phyloP scores from a whole-genome alignment of 768 basidiomycete genomes.

The Piloderma croceum region DNA sequence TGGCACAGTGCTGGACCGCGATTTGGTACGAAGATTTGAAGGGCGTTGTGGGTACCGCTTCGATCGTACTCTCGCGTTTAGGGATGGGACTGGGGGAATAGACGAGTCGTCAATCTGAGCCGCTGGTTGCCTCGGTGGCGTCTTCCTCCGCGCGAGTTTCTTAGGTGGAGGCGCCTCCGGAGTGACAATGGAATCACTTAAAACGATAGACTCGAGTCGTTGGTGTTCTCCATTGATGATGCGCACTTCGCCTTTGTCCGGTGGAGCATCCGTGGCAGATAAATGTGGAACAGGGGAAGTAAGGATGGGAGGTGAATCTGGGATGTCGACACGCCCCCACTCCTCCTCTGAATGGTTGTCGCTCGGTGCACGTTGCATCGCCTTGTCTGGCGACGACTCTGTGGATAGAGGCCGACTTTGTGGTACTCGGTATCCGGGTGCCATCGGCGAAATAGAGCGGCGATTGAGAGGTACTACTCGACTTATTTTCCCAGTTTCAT shows the following conservation, averaged over 20 bases:
- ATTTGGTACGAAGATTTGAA: constrained; percentile 37
- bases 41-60: constrained; percentile 46
- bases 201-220: constrained; percentile 27
- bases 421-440: constrained; percentile 41
- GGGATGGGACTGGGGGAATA: constrained; percentile 43
- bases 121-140: constrained; percentile 26
- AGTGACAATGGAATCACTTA: constrained; percentile 19
- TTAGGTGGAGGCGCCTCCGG: constrained; percentile 21
- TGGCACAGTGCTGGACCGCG: constrained; percentile 13
- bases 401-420: constrained; percentile 35
- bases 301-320: constrained; percentile 36
- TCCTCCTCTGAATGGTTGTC: constrained; percentile 18
- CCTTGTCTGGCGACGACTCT: constrained; percentile 35
- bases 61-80: constrained; percentile 43
- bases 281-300: constrained; percentile 33
- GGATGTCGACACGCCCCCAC: constrained; percentile 27
- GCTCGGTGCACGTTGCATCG: constrained; percentile 29
- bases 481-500: constrained; percentile 46
- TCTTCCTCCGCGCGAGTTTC: constrained; percentile 34
- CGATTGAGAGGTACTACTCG: constrained; percentile 61
- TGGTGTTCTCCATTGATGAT: constrained; percentile 24
- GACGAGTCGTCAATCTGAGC: constrained; percentile 36
- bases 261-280: too few relatives aligned
- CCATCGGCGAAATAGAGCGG: constrained; percentile 68
- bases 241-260: constrained; percentile 20